phyloP scores from a whole-genome alignment of 495 filamentous ascomycete genomes.

The Penicillium manginii region DNA sequence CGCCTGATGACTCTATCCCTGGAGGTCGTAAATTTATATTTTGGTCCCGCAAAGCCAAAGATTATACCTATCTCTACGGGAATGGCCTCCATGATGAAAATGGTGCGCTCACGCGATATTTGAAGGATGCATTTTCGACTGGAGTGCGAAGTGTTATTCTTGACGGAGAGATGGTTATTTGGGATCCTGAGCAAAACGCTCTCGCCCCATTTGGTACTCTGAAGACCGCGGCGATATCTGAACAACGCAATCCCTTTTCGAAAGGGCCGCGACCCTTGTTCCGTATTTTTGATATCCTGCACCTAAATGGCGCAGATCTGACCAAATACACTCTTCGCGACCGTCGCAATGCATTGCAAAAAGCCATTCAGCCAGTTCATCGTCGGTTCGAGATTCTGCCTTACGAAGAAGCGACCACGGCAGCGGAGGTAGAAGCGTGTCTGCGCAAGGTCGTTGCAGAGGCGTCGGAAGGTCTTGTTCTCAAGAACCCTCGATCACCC shows the following conservation, averaged over 20 bases:
- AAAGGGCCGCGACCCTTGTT: constrained; percentile 80
- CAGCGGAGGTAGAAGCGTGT: constrained; percentile 73
- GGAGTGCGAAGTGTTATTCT: constrained; percentile 85
- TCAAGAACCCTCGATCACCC: constrained; percentile 88
- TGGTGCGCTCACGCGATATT: constrained; percentile 76
- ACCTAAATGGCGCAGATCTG: constrained; percentile 78
- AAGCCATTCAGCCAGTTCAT: constrained; percentile 64
- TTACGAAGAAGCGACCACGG: constrained; percentile 66
- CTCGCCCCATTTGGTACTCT: constrained; percentile 90
- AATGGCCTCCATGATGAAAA: constrained; percentile 73
- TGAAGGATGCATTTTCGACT: constrained; percentile 76
- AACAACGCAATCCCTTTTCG: constrained; percentile 76
- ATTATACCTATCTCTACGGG: constrained; percentile 95
- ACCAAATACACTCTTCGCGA: constrained; percentile 84
- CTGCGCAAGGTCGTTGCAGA: constrained; percentile 85
- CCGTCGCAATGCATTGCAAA: constrained; percentile 73
- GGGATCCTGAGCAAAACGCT: constrained; percentile 86
- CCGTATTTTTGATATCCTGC: constrained; percentile 86
- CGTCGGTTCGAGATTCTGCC: constrained; percentile 84
- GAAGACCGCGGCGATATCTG: constrained; percentile 85
- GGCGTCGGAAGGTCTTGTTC: constrained; percentile 85
- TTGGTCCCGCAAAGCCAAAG: constrained; percentile 96
- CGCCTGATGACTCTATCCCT: constrained; percentile 63
- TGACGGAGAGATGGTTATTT: constrained; percentile 98
- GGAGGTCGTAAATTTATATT: constrained; percentile 81